phyloP scores from a whole-genome alignment of 2,329 filamentous ascomycete genomes.

The Pyrenophora teres region DNA sequence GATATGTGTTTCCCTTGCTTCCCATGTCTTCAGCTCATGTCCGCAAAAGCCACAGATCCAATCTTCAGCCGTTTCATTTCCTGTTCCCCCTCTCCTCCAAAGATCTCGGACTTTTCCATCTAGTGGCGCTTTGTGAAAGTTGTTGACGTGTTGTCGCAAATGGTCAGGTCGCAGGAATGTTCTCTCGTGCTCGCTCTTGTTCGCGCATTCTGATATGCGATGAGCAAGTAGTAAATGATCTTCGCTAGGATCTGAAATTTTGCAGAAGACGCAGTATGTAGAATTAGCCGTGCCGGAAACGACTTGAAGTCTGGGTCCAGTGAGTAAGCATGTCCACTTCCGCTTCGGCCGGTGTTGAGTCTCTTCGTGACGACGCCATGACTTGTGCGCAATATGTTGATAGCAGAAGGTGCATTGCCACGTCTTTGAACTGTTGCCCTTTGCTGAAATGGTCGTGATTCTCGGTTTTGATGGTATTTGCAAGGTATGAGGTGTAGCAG shows the following conservation, averaged over 20 bases:
- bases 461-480: slow-evolving; percentile 9
- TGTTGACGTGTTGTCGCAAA: slow-evolving; percentile 41
- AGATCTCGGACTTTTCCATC: slow-evolving; percentile 30
- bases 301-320: slow-evolving; percentile 28
- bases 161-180: slow-evolving; percentile 43
- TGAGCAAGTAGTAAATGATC: slow-evolving; percentile 36
- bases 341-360: slow-evolving; percentile 42
- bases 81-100: slow-evolving; percentile 33
- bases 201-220: slow-evolving; percentile 39
- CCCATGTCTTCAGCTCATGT: slow-evolving; percentile 32
- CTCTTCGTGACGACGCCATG: slow-evolving; percentile 46
- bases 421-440: slow-evolving; percentile 19
- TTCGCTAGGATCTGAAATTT: slow-evolving; percentile 30
- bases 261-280: slow-evolving; percentile 39
- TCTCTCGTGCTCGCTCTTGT: slow-evolving; percentile 31
- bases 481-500: slow-evolving; percentile 17
- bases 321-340: slow-evolving; percentile 43
- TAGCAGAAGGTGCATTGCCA: slow-evolving; percentile 47
- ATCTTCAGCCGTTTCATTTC: slow-evolving; percentile 15
- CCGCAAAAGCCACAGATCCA: slow-evolving; percentile 43
- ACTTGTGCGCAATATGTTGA: slow-evolving; percentile 36
- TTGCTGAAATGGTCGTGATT: neutral
- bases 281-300: slow-evolving; percentile 7
- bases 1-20: slow-evolving; percentile 39
- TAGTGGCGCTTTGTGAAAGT: slow-evolving; percentile 36